These are phyloP conservation scores for Dictyostelium firmibasis DNA, from an alignment of 78 protist species.

Conservation along the genomic window DNA sequence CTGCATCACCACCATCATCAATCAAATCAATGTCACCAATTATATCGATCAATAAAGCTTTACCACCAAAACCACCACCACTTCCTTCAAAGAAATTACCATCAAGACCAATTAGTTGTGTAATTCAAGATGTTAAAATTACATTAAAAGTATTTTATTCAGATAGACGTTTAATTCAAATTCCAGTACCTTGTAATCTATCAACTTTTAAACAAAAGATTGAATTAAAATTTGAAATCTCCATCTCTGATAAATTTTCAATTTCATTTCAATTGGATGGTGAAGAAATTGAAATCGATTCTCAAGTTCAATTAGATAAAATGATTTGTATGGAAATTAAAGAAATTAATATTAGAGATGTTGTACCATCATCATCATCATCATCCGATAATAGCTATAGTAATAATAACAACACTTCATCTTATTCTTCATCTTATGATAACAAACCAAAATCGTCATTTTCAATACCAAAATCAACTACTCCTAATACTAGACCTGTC, in stretches of 20 bases:
- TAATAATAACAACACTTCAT: not conserved
- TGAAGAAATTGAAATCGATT: not conserved
- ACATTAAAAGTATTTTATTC: slow-evolving; percentile 26
- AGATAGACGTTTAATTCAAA: slow-evolving; percentile 53
- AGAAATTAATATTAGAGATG: not conserved
- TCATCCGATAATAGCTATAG: not conserved
- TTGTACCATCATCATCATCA: not conserved
- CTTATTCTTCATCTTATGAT: not conserved
- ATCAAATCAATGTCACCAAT: not conserved
- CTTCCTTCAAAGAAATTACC: slow-evolving; percentile 33
- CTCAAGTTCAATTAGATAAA: slow-evolving; percentile 5
- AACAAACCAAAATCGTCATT: not conserved
- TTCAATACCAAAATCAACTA: not conserved
- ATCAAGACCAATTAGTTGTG: slow-evolving; percentile 40
- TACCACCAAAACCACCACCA: slow-evolving; percentile 54
- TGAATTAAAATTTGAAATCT: slow-evolving; percentile 26
- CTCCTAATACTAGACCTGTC: not conserved
- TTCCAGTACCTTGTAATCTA: slow-evolving; percentile 4
- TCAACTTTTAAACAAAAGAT: slow-evolving; percentile 31
- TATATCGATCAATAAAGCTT: not conserved
- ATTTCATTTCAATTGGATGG: slow-evolving; percentile 1
- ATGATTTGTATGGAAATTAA: slow-evolving; percentile 8
- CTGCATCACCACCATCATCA: slow-evolving; percentile 5
- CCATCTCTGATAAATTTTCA: not conserved
- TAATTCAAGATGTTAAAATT: not conserved